Conservation (phyloP, 345 rosid genomes). For the Moricandia moricandioides region DNA sequence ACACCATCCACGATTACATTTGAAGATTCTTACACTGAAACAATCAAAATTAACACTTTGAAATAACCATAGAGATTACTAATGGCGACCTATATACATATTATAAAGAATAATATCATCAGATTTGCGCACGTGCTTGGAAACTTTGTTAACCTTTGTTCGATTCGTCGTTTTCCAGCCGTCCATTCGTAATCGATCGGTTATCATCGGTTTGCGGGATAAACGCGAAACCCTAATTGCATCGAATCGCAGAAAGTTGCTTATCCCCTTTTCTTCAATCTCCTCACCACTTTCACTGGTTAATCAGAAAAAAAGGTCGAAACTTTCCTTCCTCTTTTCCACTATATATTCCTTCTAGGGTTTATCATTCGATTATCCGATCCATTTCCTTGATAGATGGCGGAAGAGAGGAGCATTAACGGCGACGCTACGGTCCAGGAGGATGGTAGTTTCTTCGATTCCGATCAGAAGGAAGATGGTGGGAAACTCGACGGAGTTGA, state of each 20-base stretch:
- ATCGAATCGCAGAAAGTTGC: conserved; percentile 22
- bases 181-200: conserved; percentile 21
- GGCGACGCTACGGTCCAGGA: not conserved
- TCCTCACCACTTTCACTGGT: not conserved
- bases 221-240: conserved; percentile 25
- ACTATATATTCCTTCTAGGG: not conserved
- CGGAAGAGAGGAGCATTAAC: not conserved
- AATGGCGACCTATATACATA: not conserved
- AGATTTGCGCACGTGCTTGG: conserved; percentile 16
- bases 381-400: not conserved
- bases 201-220: not conserved
- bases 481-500: not conserved
- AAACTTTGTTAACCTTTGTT: not conserved
- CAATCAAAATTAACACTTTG: not conserved
- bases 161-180: conserved; percentile 12
- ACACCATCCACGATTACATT: not conserved
- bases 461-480: not conserved
- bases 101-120: not conserved
- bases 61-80: not conserved
- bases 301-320: conserved; percentile 2
- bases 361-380: not conserved
- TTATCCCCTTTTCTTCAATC: not conserved
- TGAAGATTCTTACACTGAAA: not conserved
- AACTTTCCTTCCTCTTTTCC: conserved; percentile 13
- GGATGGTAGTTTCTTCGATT: not conserved